Base-by-base conservation (phyloP, 2,329 filamentous ascomycete genomes). In the Tothia fuscella region DNA sequence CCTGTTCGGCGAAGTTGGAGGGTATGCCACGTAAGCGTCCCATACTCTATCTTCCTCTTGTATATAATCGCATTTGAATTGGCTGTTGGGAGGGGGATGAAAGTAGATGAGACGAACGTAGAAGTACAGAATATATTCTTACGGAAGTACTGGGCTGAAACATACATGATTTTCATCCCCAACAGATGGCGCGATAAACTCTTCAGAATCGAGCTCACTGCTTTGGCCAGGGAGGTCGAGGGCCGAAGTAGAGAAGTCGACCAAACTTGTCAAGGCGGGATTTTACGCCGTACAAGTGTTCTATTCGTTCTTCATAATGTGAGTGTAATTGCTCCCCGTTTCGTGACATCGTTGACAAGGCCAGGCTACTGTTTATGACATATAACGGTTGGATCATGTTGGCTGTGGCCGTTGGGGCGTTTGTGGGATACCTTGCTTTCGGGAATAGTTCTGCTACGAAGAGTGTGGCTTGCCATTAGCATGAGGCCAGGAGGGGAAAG, bases 221-320 rank as follows among this genome's bases (percentile, higher is more conserved):
- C 71, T 81, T 63, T 70, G 72, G 66, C 67, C 80, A 93, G 84
- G 84, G 67, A 80, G 82, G 61, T 75, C 71, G 57, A 74, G 75
- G 59, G 66, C 62, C 49, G 66, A 68, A 48, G 67, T 74, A 48
- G 74, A 76, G 59, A 74, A 78, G 62, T 76, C 73, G 55, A 80
- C 77, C 39, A 87, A 84, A 61, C 57, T 93, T 47, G 66, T 85
- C 60, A 89, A 94, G 69, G 83, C 84, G 21, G 62, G 74, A 24
- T 66, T 98, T 43, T 98, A 98, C 67, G 89, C 80, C 16, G 63
- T 91, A 39, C 91, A 98, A 68, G 93, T 91, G 51, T 96, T 96
- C 62, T 98, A 98, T 62, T 93, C 88, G 35, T 96, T 98, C 56
- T 96, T 98, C 72, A 88, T 98, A 59, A 98, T 98, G 91, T 95